Evolutionary conservation across 192 early-diverging fungal genomes (phyloP).

Genomic region (Gamsiella multidivaricata): DNA sequence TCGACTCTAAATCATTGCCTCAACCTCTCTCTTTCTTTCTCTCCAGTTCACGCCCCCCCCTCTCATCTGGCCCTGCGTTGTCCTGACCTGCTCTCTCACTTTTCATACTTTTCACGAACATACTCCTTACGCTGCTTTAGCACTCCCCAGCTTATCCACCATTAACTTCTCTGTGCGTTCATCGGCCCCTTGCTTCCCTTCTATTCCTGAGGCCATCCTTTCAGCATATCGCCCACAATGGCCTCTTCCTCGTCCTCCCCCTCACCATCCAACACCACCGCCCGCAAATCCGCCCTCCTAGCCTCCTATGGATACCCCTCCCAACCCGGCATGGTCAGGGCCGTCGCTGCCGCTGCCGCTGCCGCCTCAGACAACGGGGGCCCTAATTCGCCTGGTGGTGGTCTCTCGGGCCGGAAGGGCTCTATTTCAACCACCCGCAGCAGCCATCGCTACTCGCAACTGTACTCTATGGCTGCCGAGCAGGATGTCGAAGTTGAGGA

Average conservation of each 20-base stretch:
- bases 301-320: constrained; percentile 54
- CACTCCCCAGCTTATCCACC: neutral
- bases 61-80: neutral
- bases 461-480: constrained; percentile 88
- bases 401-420: constrained; percentile 38
- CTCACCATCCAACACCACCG: constrained; percentile 40
- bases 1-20: neutral
- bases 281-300: constrained; percentile 47
- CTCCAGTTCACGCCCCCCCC: neutral
- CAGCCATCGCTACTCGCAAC: constrained; percentile 76
- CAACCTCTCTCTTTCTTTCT: neutral
- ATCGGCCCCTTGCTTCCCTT: neutral
- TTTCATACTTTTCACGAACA: neutral
- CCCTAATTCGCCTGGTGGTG: constrained; percentile 31
- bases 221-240: constrained; percentile 15
- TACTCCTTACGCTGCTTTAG: neutral
- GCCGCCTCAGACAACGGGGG: constrained; percentile 11
- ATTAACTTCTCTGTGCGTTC: neutral
- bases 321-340: constrained; percentile 50
- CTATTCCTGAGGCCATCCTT: neutral
- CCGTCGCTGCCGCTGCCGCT: constrained; percentile 48
- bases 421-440: constrained; percentile 62
- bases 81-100: neutral
- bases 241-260: constrained; percentile 28
- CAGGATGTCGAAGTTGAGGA: constrained; percentile 94